These are phyloP conservation scores for Leptographium wingfieldii DNA, from an alignment of 2,329 filamentous ascomycete genomes.

Conservation along the genomic window DNA sequence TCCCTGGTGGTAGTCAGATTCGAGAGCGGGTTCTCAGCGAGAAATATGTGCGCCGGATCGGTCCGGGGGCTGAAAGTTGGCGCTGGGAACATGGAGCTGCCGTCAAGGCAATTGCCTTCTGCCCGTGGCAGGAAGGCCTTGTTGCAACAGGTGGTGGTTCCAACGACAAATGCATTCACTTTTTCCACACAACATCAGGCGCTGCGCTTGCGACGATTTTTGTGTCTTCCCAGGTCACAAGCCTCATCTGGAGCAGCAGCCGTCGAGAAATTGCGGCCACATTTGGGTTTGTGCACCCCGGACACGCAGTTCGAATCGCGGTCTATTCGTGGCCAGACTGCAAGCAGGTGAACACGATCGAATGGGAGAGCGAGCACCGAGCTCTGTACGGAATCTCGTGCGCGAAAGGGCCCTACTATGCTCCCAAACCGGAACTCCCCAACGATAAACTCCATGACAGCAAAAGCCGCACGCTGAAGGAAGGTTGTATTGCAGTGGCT, in stretches of 20 bases:
- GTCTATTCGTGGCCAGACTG: conserved; percentile 94
- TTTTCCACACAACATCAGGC: conserved; percentile 79
- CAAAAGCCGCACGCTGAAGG: conserved; percentile 42
- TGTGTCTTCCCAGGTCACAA: conserved; percentile 86
- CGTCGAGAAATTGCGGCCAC: conserved; percentile 82
- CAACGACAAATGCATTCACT: conserved; percentile 91
- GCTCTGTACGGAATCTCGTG: conserved; percentile 84
- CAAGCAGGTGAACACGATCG: conserved; percentile 69
- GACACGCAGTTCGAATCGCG: conserved; percentile 79
- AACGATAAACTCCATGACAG: conserved; percentile 27
- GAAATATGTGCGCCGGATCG: conserved; percentile 21
- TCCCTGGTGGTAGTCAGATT: conserved; percentile 2
- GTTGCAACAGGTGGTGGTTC: conserved; percentile 86
- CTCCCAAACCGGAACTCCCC: conserved; percentile 16
- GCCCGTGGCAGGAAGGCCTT: conserved; percentile 80
- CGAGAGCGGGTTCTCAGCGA: conserved; percentile 4
- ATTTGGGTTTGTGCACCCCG: conserved; percentile 84
- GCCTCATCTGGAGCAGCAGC: conserved; percentile 78
- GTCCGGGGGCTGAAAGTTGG: conserved; percentile 49
- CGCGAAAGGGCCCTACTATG: conserved; percentile 38
- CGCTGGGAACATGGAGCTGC: conserved; percentile 72
- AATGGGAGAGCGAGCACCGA: conserved; percentile 67
- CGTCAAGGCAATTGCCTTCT: conserved; percentile 94
- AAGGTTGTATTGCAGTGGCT: conserved; percentile 82
- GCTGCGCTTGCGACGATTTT: conserved; percentile 79